These are phyloP conservation scores for Boletus insuetus DNA, from an alignment of 768 basidiomycete species.

Conservation along the genomic window DNA sequence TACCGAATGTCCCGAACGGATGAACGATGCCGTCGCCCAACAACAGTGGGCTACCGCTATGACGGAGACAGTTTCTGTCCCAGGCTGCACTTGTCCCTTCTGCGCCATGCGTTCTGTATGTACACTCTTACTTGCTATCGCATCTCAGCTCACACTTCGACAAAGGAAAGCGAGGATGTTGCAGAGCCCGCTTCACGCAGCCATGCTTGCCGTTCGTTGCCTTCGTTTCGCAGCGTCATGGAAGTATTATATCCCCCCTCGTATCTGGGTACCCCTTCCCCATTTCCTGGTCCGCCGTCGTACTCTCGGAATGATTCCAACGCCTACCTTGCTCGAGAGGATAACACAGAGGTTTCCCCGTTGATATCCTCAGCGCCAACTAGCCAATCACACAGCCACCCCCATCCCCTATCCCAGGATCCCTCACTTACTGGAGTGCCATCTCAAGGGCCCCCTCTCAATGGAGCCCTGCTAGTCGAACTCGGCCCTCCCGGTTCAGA, in stretches of 20 bases:
- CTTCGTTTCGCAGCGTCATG: slow-evolving; percentile 21
- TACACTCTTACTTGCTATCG: not conserved
- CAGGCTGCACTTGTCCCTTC: not conserved
- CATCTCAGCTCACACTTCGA: slow-evolving; percentile 4
- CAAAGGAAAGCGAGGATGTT: slow-evolving; percentile 7
- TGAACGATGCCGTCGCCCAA: not conserved
- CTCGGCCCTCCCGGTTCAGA: not conserved
- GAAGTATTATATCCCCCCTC: slow-evolving; percentile 29
- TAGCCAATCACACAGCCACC: not conserved
- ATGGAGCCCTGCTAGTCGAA: not conserved
- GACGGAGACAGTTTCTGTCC: not conserved
- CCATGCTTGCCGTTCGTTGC: slow-evolving; percentile 1
- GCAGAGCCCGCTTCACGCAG: not conserved
- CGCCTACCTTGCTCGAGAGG: not conserved
- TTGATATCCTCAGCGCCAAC: not conserved
- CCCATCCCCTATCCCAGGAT: slow-evolving; percentile 11
- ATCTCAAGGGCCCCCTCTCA: not conserved
- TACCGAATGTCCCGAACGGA: not conserved
- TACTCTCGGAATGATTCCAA: slow-evolving; percentile 9
- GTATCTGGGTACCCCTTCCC: slow-evolving; percentile 6
- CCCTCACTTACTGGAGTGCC: slow-evolving; percentile 19
- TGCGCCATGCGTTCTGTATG: slow-evolving; percentile 6
- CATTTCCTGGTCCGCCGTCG: slow-evolving; percentile 19
- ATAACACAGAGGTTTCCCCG: not conserved
- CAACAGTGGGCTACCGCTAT: not conserved